A percentile compares a stretch with the other conserved stretches of the same genome.
Conservation (phyloP, 305 asterid genomes). For the Rubia tinctorum region DNA sequence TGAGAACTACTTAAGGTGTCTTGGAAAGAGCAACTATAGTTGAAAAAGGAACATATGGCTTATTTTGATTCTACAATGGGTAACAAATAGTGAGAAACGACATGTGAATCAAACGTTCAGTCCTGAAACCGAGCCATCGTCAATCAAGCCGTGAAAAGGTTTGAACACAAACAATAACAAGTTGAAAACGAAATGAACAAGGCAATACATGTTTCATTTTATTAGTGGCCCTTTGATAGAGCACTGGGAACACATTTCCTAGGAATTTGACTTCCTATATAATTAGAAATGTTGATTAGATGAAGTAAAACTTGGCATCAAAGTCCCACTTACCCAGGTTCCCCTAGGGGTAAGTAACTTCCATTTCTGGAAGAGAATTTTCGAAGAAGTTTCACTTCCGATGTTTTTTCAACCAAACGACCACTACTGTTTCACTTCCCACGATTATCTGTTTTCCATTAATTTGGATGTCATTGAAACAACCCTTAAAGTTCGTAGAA, state of each 20-base stretch:
- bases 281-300: no score
- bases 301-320: not conserved
- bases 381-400: no score
- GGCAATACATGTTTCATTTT: not conserved
- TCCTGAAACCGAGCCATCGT: not conserved
- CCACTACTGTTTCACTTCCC: no score
- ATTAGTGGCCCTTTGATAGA: not conserved
- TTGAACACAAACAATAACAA: not conserved
- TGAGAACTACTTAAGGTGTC: not conserved
- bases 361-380: no score
- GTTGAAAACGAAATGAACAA: not conserved
- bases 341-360: not conserved
- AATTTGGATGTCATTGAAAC: no score
- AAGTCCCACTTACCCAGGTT: not conserved
- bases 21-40: not conserved
- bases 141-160: not conserved
- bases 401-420: no score
- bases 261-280: no score
- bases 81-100: not conserved
- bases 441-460: no score
- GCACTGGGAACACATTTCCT: no score
- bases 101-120: not conserved
- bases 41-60: not conserved
- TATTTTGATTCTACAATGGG: not conserved
- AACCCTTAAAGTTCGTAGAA: no score